phyloP scores from a whole-genome alignment of 495 filamentous ascomycete species.

The Lophiotrema nucula region DNA sequence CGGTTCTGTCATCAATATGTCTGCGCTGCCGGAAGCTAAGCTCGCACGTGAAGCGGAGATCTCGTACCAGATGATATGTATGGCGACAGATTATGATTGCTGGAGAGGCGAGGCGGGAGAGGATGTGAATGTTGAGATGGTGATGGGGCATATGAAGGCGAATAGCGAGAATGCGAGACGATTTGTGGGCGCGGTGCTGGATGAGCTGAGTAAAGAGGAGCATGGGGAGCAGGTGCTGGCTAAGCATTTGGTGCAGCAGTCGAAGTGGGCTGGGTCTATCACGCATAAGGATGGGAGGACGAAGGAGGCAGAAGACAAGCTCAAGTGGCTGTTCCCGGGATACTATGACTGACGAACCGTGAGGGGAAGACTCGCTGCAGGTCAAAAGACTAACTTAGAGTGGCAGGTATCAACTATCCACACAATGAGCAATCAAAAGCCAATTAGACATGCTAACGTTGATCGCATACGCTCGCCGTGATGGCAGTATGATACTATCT shows the following conservation, averaged over 20 bases:
- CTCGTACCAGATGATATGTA: slow-evolving; percentile 96
- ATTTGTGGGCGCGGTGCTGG: slow-evolving; percentile 81
- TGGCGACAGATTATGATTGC: slow-evolving; percentile 99
- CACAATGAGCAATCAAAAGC: no score
- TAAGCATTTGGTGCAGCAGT: slow-evolving; percentile 68
- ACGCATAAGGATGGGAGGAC: slow-evolving; percentile 43
- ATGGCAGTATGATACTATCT: no score
- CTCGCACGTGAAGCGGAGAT: slow-evolving; percentile 95
- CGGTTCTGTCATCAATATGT: slow-evolving; percentile 96
- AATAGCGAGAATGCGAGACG: slow-evolving; percentile 83
- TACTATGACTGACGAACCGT: slow-evolving; percentile 42
- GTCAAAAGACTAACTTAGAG: background rate
- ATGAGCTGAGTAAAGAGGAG: slow-evolving; percentile 75
- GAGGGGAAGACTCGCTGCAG: no score
- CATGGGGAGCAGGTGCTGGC: slow-evolving; percentile 71
- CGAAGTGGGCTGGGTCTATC: slow-evolving; percentile 54
- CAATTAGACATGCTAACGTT: no score
- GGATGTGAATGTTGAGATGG: slow-evolving; percentile 89
- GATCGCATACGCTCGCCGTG: no score
- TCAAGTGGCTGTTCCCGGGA: slow-evolving; percentile 76
- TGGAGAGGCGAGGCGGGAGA: slow-evolving; percentile 65
- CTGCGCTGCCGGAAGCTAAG: slow-evolving; percentile 91
- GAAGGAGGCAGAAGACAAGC: slow-evolving; percentile 48
- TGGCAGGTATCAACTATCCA: slow-evolving; percentile 7
- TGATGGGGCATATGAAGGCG: slow-evolving; percentile 92